Evolutionary conservation across 306 rosid species (phyloP).

Genomic region (Vachellia pachyceras): DNA sequence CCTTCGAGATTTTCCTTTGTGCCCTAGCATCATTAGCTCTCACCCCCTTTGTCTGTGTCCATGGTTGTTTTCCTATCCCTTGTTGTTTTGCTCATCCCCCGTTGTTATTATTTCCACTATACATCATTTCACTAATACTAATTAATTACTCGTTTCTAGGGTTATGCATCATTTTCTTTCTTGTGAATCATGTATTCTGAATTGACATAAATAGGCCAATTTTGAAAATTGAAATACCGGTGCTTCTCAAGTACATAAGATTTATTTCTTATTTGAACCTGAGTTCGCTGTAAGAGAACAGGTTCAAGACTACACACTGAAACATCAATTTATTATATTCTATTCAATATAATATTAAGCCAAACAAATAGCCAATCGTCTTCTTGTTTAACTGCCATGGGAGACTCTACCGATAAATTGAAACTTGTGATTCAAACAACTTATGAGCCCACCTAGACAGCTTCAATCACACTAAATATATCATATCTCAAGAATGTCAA

Average conservation of each 20-base stretch:
- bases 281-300: not conserved
- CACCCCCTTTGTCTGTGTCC: too few relatives aligned
- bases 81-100: too few relatives aligned
- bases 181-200: not conserved
- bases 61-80: too few relatives aligned
- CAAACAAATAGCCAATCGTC: not conserved
- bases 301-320: not conserved
- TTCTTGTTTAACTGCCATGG: not conserved
- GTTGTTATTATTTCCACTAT: too few relatives aligned
- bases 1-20: too few relatives aligned
- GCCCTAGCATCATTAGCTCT: too few relatives aligned
- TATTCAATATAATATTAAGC: slow-evolving; percentile 7
- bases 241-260: not conserved
- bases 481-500: slow-evolving; percentile 8
- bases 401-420: slow-evolving; percentile 1
- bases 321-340: not conserved
- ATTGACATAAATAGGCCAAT: not conserved
- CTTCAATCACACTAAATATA: slow-evolving; percentile 13
- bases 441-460: not conserved
- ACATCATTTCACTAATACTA: not conserved
- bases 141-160: not conserved
- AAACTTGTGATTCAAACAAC: slow-evolving; percentile 19
- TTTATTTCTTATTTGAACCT: not conserved
- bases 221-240: not conserved
- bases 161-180: not conserved